Evolutionary conservation across 2,329 filamentous ascomycete species (phyloP).

Genomic region (Aspergillus eucalypticola): DNA sequence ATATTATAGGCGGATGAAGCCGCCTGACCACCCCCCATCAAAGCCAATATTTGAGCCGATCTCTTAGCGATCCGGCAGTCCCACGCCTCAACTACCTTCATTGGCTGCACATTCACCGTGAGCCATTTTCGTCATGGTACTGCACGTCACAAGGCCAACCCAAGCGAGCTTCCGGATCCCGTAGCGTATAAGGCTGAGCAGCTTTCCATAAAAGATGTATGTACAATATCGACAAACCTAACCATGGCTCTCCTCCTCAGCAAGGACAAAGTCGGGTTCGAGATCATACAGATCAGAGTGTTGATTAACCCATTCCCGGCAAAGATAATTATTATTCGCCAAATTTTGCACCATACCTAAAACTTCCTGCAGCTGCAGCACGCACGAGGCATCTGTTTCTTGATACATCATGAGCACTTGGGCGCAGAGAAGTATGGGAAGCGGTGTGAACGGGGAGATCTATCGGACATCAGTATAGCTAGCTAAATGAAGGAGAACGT

Average conservation of each 20-base stretch:
- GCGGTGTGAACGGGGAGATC: slow-evolving; percentile 8
- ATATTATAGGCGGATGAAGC: background rate
- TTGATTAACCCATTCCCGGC: background rate
- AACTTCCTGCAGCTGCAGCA: slow-evolving; percentile 1
- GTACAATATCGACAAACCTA: background rate
- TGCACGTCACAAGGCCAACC: background rate
- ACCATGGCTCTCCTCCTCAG: too few relatives aligned
- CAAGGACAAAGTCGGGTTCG: too few relatives aligned
- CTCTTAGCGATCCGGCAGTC: background rate
- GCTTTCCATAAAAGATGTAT: background rate
- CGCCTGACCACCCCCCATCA: background rate
- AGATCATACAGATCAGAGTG: background rate
- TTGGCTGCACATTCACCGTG: background rate
- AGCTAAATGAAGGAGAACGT: background rate
- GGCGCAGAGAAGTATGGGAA: slow-evolving; percentile 5
- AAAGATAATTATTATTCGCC: background rate
- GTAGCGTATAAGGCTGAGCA: background rate
- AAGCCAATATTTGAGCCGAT: background rate
- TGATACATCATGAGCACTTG: background rate
- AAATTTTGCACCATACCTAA: background rate
- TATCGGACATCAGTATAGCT: background rate
- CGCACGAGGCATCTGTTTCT: background rate
- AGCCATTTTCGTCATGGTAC: background rate
- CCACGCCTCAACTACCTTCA: background rate
- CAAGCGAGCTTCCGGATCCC: background rate